phyloP scores from a whole-genome alignment of 768 basidiomycete species.

The Boletus rufocinnamomeus region DNA sequence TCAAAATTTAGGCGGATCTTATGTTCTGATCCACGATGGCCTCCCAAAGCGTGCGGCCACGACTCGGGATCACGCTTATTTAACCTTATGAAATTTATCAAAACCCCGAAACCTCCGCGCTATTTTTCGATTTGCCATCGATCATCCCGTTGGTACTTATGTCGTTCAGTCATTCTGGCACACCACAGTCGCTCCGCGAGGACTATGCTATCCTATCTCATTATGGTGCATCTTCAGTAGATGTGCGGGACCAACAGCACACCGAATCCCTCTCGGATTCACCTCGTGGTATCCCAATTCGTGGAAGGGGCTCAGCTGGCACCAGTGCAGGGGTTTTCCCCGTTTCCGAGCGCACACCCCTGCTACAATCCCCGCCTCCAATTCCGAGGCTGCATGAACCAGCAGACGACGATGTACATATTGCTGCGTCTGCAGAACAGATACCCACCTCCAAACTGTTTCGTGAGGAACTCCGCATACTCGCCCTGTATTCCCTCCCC shows the following conservation, averaged over 20 bases:
- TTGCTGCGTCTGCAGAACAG: conserved; percentile 17
- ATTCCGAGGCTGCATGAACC: conserved; percentile 60
- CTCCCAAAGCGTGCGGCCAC: no score
- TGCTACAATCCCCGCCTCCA: conserved; percentile 47
- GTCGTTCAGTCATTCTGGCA: conserved; percentile 21
- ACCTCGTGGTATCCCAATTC: conserved; percentile 24
- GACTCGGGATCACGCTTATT: background rate
- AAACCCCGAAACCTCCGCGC: background rate
- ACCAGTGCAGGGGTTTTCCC: background rate
- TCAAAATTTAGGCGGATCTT: no score
- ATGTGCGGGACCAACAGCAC: conserved; percentile 4
- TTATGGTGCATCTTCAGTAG: conserved; percentile 39
- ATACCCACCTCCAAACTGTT: conserved; percentile 37
- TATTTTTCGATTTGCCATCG: no score
- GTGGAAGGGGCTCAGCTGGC: background rate
- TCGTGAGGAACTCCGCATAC: conserved; percentile 59
- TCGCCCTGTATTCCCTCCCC: conserved; percentile 66
- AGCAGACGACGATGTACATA: conserved; percentile 30
- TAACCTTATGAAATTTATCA: background rate
- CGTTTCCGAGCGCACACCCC: conserved; percentile 56
- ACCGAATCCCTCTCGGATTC: conserved; percentile 14
- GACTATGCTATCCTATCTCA: conserved; percentile 66
- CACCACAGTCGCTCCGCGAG: conserved; percentile 52
- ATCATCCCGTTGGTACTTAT: background rate
- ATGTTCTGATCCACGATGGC: no score